Percentiles rank a stretch among this genome's conserved stretches.
phyloP scores from a whole-genome alignment of 495 filamentous ascomycete species.

The Articulospora tetracladia region DNA sequence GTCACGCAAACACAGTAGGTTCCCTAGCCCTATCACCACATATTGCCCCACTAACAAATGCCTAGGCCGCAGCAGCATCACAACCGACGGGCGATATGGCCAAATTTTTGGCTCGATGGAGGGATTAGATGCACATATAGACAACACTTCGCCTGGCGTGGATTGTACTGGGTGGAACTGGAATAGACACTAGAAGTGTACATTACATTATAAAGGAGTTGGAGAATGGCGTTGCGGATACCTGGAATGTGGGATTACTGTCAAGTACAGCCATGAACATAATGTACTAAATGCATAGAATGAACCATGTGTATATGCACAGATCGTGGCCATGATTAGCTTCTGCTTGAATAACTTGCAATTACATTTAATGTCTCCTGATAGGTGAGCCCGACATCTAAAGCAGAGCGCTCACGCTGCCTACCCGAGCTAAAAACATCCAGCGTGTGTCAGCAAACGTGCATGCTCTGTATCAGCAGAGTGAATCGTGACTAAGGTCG shows the following conservation, averaged over 20 bases:
- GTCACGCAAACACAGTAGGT: slow-evolving; percentile 64
- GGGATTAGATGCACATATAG: slow-evolving; percentile 41
- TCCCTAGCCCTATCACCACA: slow-evolving; percentile 29
- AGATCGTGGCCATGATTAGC: background rate
- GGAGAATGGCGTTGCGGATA: background rate
- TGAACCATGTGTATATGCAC: background rate
- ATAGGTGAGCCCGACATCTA: too few relatives aligned
- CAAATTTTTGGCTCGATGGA: slow-evolving; percentile 56
- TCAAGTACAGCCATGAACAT: background rate
- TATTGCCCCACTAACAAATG: slow-evolving; percentile 23
- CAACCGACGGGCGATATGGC: slow-evolving; percentile 51
- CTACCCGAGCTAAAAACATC: too few relatives aligned
- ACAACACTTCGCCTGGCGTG: too few relatives aligned
- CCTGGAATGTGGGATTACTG: background rate
- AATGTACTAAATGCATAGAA: background rate
- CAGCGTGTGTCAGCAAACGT: too few relatives aligned
- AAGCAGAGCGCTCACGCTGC: too few relatives aligned
- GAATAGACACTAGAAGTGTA: background rate
- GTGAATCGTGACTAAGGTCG: too few relatives aligned
- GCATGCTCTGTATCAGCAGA: too few relatives aligned
- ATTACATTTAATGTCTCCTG: too few relatives aligned
- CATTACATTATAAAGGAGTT: background rate
- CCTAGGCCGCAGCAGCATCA: slow-evolving; percentile 21
- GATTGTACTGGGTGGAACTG: background rate
- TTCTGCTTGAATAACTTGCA: too few relatives aligned